Evolutionary conservation across 2,329 filamentous ascomycete species (phyloP).

Genomic region (Fusarium piperis): DNA sequence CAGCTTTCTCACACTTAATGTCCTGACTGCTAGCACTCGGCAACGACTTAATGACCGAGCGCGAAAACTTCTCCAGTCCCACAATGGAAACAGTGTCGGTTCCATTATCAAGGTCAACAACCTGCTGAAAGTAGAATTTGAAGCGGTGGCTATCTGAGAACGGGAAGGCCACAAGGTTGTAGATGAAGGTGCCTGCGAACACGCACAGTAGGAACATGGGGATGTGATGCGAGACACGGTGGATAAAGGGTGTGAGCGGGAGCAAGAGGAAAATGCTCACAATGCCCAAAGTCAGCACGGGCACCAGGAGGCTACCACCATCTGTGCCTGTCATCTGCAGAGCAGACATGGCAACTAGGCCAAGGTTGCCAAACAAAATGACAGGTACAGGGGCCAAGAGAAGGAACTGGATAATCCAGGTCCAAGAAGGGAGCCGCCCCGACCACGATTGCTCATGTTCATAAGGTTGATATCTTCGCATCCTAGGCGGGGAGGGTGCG

Average conservation of each 20-base stretch:
- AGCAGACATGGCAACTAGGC: constrained; percentile 75
- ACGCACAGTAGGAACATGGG: constrained; percentile 80
- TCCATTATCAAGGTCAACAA: constrained; percentile 79
- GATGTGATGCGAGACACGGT: constrained; percentile 85
- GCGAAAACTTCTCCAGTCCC: constrained; percentile 74
- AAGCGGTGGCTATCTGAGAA: constrained; percentile 83
- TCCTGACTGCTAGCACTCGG: constrained; percentile 75
- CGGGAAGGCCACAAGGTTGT: constrained; percentile 88
- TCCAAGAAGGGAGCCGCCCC: constrained; percentile 78
- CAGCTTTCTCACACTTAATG: constrained; percentile 61
- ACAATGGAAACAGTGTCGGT: constrained; percentile 74
- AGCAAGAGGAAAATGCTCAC: constrained; percentile 78
- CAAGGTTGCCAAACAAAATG: constrained; percentile 80
- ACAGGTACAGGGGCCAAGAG: constrained; percentile 81
- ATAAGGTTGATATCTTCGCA: constrained; percentile 57
- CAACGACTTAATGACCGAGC: constrained; percentile 72
- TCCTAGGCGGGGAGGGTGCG: constrained; percentile 31
- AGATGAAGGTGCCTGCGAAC: constrained; percentile 79
- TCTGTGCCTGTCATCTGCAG: constrained; percentile 86
- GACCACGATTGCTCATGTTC: constrained; percentile 89
- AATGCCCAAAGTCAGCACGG: constrained; percentile 75
- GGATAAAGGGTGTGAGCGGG: constrained; percentile 84
- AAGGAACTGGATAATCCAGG: constrained; percentile 88
- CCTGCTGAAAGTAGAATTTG: constrained; percentile 89
- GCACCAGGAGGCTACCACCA: constrained; percentile 75